These are phyloP conservation scores for Carnegiea gigantea DNA, from an alignment of 179 eudicot species.

Conservation along the genomic window DNA sequence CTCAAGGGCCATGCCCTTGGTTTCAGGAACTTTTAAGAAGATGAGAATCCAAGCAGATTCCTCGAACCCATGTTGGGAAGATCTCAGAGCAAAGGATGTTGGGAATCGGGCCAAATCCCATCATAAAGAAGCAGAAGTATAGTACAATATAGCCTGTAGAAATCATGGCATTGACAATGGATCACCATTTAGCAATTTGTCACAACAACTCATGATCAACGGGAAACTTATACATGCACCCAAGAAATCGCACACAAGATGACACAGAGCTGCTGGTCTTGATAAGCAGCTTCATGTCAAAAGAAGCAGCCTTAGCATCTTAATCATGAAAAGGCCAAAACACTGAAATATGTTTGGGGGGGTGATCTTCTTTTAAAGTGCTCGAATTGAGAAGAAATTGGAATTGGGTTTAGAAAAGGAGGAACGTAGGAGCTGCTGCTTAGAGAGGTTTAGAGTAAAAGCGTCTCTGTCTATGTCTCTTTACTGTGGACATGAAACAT, in stretches of 20 bases:
- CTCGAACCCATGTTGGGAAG: conserved; percentile 24
- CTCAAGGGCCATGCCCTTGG: conserved; percentile 52
- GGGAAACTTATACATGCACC: neutral
- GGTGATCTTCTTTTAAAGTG: no score
- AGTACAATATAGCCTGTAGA: conserved; percentile 29
- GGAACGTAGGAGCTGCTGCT: neutral
- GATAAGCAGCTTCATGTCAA: no score
- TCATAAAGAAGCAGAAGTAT: conserved; percentile 43
- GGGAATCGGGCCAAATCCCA: neutral
- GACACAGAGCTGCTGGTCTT: no score
- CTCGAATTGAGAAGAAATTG: no score
- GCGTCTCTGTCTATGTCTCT: neutral
- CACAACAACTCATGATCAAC: neutral
- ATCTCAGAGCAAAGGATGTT: conserved; percentile 35
- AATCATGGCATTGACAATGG: neutral
- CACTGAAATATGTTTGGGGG: no score
- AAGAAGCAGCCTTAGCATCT: neutral
- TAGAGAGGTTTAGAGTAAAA: neutral
- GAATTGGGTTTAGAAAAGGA: neutral
- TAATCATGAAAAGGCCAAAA: neutral
- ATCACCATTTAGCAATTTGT: neutral
- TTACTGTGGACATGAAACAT: no score
- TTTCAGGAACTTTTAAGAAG: conserved; percentile 47
- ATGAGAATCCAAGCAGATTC: conserved; percentile 39
- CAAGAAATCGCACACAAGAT: neutral